Base-by-base conservation (phyloP, 2,329 filamentous ascomycete species). In the Colletotrichum lupini region DNA sequence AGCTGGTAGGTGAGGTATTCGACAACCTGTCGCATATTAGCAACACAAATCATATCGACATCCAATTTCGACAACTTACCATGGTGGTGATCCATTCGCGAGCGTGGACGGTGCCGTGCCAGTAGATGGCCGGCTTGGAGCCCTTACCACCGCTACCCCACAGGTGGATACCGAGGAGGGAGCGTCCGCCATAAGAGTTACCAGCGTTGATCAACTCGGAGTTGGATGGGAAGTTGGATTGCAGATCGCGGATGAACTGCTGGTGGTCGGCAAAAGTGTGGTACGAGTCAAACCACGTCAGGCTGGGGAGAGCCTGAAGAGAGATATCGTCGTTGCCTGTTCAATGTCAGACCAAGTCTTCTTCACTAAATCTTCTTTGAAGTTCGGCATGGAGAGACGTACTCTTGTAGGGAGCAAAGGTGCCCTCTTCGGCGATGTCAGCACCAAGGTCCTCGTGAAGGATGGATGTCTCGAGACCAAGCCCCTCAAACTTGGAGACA, bases 151-250 rank as follows among this genome's bases (percentile, higher is more conserved):
- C 77, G 63, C 77, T 82, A 2, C 89, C 89, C 80, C 84, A 91
- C 66, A 91, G 82, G 74, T 90, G 89, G 55, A 91, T 81, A 0
- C 92, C 94, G 12, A 89, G 87, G 67, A 96, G 94, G 68, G 81
- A 74, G 52, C 86, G 83, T 3, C 86, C 86, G 64, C 87, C 79
- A 42, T 82, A 79, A 0, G 87, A 88, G 30, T 78, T 83, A 4
- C 89, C 89, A 2, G 85, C 81, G 7, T 81, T 83, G 46, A 90
- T 83, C n/a, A 89, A 79, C 70, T 87, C 83, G 0, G 88, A 83
- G 73, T 87, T 85, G 35, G 75, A 75, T 4, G 86, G 79, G 74
- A 87, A 85, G 1, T 80, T 74, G 0, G 80, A 75, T n/a, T 83
- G 81, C 3, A 91, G 78, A 59, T 87, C 84, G 0, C 79, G 77